Evolutionary conservation across 306 rosid genomes (phyloP).

Genomic region (Sphenostylis stenocarpa): DNA sequence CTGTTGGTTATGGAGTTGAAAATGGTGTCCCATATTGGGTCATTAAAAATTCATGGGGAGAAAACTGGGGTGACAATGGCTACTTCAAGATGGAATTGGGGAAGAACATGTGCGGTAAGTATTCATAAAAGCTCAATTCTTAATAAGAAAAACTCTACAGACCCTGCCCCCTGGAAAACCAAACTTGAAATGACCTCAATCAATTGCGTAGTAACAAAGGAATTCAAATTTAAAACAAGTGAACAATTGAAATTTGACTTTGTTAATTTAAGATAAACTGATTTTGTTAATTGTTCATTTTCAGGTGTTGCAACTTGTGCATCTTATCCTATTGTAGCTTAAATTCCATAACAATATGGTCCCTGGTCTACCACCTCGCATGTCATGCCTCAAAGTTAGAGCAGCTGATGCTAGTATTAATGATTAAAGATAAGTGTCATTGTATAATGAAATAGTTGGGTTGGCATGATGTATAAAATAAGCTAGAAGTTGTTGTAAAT

Average conservation of each 20-base stretch:
- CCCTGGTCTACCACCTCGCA: neutral
- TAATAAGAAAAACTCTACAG: neutral
- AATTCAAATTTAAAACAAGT: neutral
- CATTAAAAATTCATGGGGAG: slow-evolving; percentile 81
- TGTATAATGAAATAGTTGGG: neutral
- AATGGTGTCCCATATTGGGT: slow-evolving; percentile 71
- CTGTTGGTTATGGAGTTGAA: slow-evolving; percentile 83
- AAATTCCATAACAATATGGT: neutral
- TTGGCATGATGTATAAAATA: slow-evolving; percentile 20
- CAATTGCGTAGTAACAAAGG: neutral
- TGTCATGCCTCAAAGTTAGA: neutral
- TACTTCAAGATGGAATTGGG: slow-evolving; percentile 87
- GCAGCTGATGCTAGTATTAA: neutral
- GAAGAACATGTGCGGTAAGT: slow-evolving; percentile 87
- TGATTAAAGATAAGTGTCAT: slow-evolving; percentile 17
- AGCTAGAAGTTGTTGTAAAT: neutral
- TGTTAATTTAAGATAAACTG: neutral
- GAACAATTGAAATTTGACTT: neutral
- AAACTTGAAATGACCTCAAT: neutral
- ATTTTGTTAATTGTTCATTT: neutral
- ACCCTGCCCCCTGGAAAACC: neutral
- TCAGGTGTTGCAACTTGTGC: slow-evolving; percentile 87
- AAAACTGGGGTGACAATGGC: slow-evolving; percentile 69
- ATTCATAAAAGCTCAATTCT: neutral
- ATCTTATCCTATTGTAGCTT: slow-evolving; percentile 72